Evolutionary conservation across 768 basidiomycete species (phyloP), one percentile per base, ranked within the genome.

Genomic region (Polyporus arcularius): DNA sequence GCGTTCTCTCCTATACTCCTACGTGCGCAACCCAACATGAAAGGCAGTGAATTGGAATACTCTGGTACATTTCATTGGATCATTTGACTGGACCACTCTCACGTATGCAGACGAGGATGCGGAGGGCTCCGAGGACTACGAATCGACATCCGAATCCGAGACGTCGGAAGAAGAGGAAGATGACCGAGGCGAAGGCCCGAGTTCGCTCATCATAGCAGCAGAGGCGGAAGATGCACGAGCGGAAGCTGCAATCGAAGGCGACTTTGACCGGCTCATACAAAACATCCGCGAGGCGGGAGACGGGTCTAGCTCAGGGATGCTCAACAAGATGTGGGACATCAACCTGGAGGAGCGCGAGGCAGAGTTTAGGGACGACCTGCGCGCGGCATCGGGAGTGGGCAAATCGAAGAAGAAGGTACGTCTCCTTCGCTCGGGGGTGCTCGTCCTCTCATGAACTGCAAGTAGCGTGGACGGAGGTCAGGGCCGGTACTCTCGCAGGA

Each of bases 261-360:
- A 87, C 67, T 87, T 88, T 64, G 84, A 74, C 60, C 88, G 87
- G 35, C 81, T 93, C 28, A 83, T 91, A 4, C 79, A 84, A 61
- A 83, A 82, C 48, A 89, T 92, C 57, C 81, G 86, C 32, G 72
- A 79, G 1, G 77, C 80, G 35, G 81, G 86, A 55, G 79, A 77
- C 15, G 71, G 75, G 6, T 75, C 80, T 10, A 72, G 70, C 16
- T 63, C 79, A 3, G 81, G 79, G 0, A 72, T 84, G 41, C 73
- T 91, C 26, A 78, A 82, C 40, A 82, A 83, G 57, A 85, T 88
- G 58, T 94, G 92, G 89, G 88, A 92, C 62, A 82, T 90, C 40
- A 82, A 78, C 55, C 82, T 89, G 46, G 84, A 87, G 67, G 86
- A 91, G 55, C 79, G 80, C 58, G 85, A 90, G 12, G 82, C 82